phyloP scores from a whole-genome alignment of 805 yeast species.

The Wickerhamomyces hampshirensis region DNA sequence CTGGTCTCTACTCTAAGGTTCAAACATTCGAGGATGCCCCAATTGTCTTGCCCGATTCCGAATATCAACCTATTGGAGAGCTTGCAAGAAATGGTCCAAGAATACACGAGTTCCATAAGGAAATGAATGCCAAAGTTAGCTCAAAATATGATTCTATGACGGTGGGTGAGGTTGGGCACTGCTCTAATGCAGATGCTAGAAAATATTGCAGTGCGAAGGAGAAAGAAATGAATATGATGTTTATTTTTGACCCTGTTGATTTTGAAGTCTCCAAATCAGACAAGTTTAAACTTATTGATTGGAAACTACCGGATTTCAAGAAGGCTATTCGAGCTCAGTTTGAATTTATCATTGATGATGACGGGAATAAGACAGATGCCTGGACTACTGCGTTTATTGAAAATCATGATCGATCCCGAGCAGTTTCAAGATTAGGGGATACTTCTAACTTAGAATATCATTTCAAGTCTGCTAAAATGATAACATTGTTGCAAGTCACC shows the following conservation, averaged over 20 bases:
- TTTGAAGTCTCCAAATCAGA: constrained; percentile 35
- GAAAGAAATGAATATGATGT: constrained; percentile 38
- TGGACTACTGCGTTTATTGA: constrained; percentile 54
- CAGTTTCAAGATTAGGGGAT: constrained; percentile 47
- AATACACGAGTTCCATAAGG: constrained; percentile 54
- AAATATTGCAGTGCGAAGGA: constrained; percentile 35
- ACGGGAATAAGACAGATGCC: constrained; percentile 37
- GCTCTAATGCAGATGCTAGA: constrained; percentile 36
- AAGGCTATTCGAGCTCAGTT: constrained; percentile 32
- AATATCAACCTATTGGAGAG: constrained; percentile 35
- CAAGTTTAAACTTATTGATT: constrained; percentile 32
- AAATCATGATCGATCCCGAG: constrained; percentile 57
- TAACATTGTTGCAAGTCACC: constrained; percentile 41
- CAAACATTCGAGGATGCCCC: constrained; percentile 46
- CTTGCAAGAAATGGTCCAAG: constrained; percentile 44
- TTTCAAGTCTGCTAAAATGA: constrained; percentile 41
- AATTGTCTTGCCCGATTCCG: constrained; percentile 34
- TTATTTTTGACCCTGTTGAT: constrained; percentile 30
- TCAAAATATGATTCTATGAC: constrained; percentile 48
- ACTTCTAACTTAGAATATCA: constrained; percentile 30
- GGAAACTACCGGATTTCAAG: constrained; percentile 36
- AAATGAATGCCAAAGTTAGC: constrained; percentile 39
- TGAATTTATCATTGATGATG: constrained; percentile 34
- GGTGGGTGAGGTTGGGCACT: constrained; percentile 51
- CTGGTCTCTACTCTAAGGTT: constrained; percentile 47